A percentile compares a stretch with the other conserved stretches of the same genome.
These are phyloP conservation scores for Plenodomus tracheiphilus DNA, from an alignment of 2,329 filamentous ascomycete genomes.

Conservation along the genomic window DNA sequence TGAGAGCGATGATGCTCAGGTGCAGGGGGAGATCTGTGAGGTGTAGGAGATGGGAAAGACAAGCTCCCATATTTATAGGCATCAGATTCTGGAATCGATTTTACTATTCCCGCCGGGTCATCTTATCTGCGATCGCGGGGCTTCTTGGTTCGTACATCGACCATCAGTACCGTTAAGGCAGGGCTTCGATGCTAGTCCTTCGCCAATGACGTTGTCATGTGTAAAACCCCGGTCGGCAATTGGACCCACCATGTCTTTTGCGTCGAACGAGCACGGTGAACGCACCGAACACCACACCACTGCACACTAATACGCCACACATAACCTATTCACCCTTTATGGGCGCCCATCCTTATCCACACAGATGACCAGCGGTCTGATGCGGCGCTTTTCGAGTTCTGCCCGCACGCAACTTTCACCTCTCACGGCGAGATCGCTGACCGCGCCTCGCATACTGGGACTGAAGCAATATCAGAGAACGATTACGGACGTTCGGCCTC, in stretches of 20 bases:
- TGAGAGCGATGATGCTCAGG: not conserved
- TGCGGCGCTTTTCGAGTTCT: slow-evolving; percentile 52
- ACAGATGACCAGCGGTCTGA: slow-evolving; percentile 50
- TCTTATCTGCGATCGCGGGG: slow-evolving; percentile 9
- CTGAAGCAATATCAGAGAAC: slow-evolving; percentile 39
- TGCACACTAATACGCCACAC: slow-evolving; percentile 7
- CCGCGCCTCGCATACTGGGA: slow-evolving; percentile 32
- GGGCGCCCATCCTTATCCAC: slow-evolving; percentile 31
- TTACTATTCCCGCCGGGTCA: slow-evolving; percentile 9
- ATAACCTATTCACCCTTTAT: slow-evolving; percentile 23
- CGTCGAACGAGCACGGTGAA: slow-evolving; percentile 3
- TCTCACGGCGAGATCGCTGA: slow-evolving; percentile 22
- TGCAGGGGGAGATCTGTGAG: not conserved
- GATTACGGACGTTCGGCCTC: slow-evolving; percentile 37
- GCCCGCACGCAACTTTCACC: slow-evolving; percentile 39
- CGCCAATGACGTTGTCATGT: slow-evolving; percentile 20
- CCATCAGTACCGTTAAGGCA: not conserved
- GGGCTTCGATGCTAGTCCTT: not conserved
- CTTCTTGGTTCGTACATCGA: slow-evolving; percentile 8
- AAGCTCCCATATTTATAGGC: slow-evolving; percentile 8
- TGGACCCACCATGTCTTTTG: slow-evolving; percentile 13
- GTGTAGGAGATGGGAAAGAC: not conserved
- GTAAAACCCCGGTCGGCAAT: slow-evolving; percentile 6
- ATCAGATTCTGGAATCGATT: slow-evolving; percentile 11
- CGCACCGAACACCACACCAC: slow-evolving; percentile 4